Evolutionary conservation across 1,139 yeast species (phyloP).

Genomic region (Kodamaea alishanica): DNA sequence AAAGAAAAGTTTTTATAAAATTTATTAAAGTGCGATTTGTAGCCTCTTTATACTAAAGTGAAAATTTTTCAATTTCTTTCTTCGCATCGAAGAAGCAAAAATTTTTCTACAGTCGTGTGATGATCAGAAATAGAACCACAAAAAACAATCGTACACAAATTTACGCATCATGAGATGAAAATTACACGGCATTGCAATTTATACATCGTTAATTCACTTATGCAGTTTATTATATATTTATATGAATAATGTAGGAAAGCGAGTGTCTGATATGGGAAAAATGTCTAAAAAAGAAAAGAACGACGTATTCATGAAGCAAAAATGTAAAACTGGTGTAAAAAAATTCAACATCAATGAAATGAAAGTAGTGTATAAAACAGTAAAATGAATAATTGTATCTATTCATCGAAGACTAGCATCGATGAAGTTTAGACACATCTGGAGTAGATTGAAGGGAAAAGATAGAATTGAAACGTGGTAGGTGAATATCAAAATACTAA

Average conservation of each 20-base stretch:
- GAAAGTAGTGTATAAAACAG: not conserved
- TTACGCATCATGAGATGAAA: not conserved
- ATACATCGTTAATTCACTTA: too few relatives aligned
- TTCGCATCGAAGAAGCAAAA: constrained; percentile 2
- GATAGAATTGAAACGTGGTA: constrained; percentile 1
- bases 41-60: constrained; percentile 7
- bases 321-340: too few relatives aligned
- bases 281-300: too few relatives aligned
- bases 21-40: constrained; percentile 1
- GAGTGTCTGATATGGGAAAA: too few relatives aligned
- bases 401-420: too few relatives aligned
- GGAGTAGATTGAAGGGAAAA: not conserved
- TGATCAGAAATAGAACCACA: too few relatives aligned
- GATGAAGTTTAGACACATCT: too few relatives aligned
- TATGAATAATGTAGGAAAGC: too few relatives aligned
- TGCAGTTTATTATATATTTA: too few relatives aligned
- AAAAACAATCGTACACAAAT: not conserved
- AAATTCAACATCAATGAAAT: not conserved
- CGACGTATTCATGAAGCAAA: too few relatives aligned
- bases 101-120: constrained; percentile 14
- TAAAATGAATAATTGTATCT: not conserved
- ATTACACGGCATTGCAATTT: too few relatives aligned
- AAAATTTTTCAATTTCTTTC: constrained; percentile 14
- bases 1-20: constrained; percentile 15
- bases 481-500: not conserved